Conservation (phyloP, 306 rosid genomes). For the Styphnolobium japonicum region DNA sequence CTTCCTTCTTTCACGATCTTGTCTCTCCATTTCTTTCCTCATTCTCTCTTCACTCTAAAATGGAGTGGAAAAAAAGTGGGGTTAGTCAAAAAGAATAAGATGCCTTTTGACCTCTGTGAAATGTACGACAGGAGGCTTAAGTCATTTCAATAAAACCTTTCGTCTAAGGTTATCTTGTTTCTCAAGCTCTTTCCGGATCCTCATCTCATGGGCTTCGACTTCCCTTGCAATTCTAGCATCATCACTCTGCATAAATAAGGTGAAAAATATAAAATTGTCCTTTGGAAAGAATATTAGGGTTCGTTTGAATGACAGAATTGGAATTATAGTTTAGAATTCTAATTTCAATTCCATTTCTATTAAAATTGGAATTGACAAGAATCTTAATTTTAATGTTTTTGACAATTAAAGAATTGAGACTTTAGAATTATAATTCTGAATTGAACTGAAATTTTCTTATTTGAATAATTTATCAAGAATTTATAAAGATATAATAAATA, state of each 20-base stretch:
- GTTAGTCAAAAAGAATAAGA: conserved; percentile 10
- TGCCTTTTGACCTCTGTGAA: not conserved
- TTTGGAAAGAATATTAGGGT: conserved; percentile 2
- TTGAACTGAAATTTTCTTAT: too few species aligned
- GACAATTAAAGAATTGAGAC: too few species aligned
- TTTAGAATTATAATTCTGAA: too few species aligned
- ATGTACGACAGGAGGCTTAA: not conserved
- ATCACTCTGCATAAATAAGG: conserved; percentile 55
- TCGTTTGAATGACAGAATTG: too few species aligned
- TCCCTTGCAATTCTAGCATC: conserved; percentile 72
- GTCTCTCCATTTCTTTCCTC: conserved; percentile 89
- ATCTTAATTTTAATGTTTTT: too few species aligned
- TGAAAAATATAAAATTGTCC: conserved; percentile 18
- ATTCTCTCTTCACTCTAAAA: conserved; percentile 77
- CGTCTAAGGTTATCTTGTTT: conserved; percentile 86
- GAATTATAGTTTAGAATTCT: too few species aligned
- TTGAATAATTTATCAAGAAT: too few species aligned
- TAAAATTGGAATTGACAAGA: too few species aligned
- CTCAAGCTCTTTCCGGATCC: conserved; percentile 88
- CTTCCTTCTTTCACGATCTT: conserved; percentile 87
- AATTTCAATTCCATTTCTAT: too few species aligned
- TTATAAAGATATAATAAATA: too few species aligned
- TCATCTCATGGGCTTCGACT: conserved; percentile 78
- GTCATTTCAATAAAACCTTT: conserved; percentile 57
- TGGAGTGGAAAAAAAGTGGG: conserved; percentile 14